phyloP scores from a whole-genome alignment of 345 rosid species.

The Carallia brachiata region DNA sequence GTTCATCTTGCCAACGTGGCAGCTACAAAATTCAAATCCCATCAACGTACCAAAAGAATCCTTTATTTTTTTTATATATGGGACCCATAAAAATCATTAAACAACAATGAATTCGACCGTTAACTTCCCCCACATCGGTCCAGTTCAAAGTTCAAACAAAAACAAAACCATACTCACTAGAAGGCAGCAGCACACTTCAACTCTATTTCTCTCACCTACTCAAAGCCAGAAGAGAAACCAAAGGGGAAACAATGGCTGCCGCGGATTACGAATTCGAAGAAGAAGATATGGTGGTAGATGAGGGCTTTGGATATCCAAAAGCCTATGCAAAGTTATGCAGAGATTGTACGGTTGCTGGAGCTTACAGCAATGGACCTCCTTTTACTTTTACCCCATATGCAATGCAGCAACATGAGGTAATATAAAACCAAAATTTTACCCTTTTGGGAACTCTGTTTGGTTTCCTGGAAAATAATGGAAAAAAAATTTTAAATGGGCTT shows the following conservation, averaged over 20 bases:
- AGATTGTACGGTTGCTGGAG: constrained; percentile 31
- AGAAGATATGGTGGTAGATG: constrained; percentile 58
- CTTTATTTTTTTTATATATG: too few species aligned
- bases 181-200: not conserved
- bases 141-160: not conserved
- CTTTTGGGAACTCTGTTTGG: constrained; percentile 7
- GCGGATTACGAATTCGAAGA: constrained; percentile 41
- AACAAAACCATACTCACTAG: not conserved
- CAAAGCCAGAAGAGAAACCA: constrained; percentile 1
- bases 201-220: not conserved
- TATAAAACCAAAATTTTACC: not conserved
- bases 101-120: constrained; percentile 29
- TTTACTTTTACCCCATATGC: constrained; percentile 60
- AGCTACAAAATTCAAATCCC: constrained; percentile 14
- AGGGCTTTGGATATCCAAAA: constrained; percentile 71
- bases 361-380: constrained; percentile 67
- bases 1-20: constrained; percentile 14
- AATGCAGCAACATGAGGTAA: constrained; percentile 62
- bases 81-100: not conserved
- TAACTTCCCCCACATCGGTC: not conserved
- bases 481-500: not conserved
- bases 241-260: constrained; percentile 28
- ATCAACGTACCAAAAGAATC: not conserved
- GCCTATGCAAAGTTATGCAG: constrained; percentile 73
- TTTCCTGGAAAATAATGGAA: constrained; percentile 6